phyloP scores from a whole-genome alignment of 257 asterid species.

The Apocynum venetum region DNA sequence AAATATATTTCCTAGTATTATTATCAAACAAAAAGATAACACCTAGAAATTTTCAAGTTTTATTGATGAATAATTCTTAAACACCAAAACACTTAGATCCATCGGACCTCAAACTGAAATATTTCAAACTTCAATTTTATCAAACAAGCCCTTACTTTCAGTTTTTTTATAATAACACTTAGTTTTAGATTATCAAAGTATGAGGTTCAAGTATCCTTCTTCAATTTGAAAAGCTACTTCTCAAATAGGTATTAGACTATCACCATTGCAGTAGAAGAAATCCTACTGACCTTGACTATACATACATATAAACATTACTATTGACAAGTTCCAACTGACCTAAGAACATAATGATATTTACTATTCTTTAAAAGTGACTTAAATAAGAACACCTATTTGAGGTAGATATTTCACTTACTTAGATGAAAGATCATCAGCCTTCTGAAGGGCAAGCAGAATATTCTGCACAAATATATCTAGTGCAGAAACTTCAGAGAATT shows the following conservation, averaged over 20 bases:
- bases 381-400: background rate
- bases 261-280: background rate
- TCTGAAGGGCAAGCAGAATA: slow-evolving; percentile 35
- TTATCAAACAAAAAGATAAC: background rate
- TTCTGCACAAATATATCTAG: slow-evolving; percentile 38
- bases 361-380: background rate
- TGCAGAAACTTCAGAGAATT: slow-evolving; percentile 35
- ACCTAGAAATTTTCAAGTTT: background rate
- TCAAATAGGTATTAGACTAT: background rate
- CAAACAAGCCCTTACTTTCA: background rate
- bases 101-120: background rate
- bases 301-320: background rate
- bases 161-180: background rate
- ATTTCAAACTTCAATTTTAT: background rate
- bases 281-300: background rate
- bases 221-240: background rate
- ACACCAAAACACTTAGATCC: background rate
- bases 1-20: background rate
- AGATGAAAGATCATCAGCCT: slow-evolving; percentile 56
- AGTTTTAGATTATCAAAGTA: background rate
- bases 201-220: background rate
- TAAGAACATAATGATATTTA: background rate
- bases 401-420: slow-evolving; percentile 41
- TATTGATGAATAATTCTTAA: background rate
- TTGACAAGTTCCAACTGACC: background rate